phyloP scores from a whole-genome alignment of 2,329 filamentous ascomycete species.

The Ambrosiella beaveri region DNA sequence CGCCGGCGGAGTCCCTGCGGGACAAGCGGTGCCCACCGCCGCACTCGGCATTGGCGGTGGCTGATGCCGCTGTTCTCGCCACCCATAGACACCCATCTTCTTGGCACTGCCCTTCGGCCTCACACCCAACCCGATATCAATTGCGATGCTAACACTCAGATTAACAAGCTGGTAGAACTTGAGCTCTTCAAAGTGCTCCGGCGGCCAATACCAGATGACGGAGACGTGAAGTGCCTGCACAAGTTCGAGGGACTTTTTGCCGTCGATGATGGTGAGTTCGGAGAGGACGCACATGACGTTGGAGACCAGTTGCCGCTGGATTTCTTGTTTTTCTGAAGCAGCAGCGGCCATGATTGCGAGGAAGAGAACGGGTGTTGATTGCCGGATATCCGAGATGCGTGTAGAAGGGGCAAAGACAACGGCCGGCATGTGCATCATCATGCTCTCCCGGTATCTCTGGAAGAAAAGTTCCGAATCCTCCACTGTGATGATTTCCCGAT shows the following conservation, averaged over 20 bases:
- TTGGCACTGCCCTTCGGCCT: constrained; percentile 17
- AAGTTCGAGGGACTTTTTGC: constrained; percentile 68
- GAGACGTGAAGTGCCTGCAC: constrained; percentile 61
- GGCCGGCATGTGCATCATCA: constrained; percentile 43
- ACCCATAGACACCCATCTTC: neutral
- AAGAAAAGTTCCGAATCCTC: constrained; percentile 39
- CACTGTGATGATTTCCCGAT: constrained; percentile 40
- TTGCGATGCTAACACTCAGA: constrained; percentile 62
- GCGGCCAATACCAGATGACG: constrained; percentile 73
- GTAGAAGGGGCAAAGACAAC: constrained; percentile 40
- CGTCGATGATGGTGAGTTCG: constrained; percentile 55
- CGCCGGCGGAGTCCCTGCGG: neutral
- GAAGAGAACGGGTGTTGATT: constrained; percentile 47
- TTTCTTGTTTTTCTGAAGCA: constrained; percentile 35
- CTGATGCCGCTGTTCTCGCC: neutral
- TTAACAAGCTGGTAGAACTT: constrained; percentile 83
- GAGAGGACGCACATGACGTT: constrained; percentile 59
- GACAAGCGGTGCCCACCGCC: no score
- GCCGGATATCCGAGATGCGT: constrained; percentile 37
- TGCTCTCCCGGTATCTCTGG: constrained; percentile 38
- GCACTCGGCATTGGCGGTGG: no score
- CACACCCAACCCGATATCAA: constrained; percentile 64
- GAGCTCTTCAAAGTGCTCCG: constrained; percentile 66
- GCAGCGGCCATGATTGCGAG: constrained; percentile 52
- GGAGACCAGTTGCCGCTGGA: constrained; percentile 45